Evolutionary conservation across 495 filamentous ascomycete species (phyloP), one percentile per base, ranked within the genome.

Genomic region (Aspergillus sclerotioniger): DNA sequence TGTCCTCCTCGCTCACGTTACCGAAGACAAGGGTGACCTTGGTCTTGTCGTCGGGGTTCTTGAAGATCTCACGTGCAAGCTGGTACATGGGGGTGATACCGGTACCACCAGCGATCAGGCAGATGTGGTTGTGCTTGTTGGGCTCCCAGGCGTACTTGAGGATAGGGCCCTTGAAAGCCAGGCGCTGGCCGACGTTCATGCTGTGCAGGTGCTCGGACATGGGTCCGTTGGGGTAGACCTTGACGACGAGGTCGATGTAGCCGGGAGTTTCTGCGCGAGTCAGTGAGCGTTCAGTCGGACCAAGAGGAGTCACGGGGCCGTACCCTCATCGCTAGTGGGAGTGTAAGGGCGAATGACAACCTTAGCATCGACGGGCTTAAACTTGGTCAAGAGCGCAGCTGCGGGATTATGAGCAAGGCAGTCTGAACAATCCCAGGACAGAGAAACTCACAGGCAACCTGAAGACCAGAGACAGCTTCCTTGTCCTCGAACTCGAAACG

Each of bases 71-170:
- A 17, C 89, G 78, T 52, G 81, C 75, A 33, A 98, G 84, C 82
- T 98, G 94, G 79, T 87, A 96, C 86, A 88, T 87, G 41, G 94
- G 94, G 33, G 93, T 93, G 67, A 98, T 96, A 51, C 94, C 94
- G 5, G 94, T 98, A 61, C 94, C 94, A 66, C 95, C 94, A 9
- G 94, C 92, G 62, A 98, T 84, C 69, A 98, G 78, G n/a, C 82
- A 85, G 70, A 98, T 87, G 76, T 97, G 92, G 33, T 89, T 76
- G 77, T 98, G 94, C 86, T 96, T 97, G 81, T 98, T 98, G 60
- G 89, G 63, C 41, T 82, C 67, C 92, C 91, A 98, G 21, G 84
- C 79, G 76, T 97, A 98, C 76, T 98, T 98, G 57, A 91, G 89
- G 16, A 98, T 82, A 0, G 94, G 94, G 15, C 94, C 94, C 80